A percentile compares a stretch with the other conserved stretches of the same genome.
Evolutionary conservation across 768 basidiomycete species (phyloP).

Genomic region (Hysterangium stoloniferum): DNA sequence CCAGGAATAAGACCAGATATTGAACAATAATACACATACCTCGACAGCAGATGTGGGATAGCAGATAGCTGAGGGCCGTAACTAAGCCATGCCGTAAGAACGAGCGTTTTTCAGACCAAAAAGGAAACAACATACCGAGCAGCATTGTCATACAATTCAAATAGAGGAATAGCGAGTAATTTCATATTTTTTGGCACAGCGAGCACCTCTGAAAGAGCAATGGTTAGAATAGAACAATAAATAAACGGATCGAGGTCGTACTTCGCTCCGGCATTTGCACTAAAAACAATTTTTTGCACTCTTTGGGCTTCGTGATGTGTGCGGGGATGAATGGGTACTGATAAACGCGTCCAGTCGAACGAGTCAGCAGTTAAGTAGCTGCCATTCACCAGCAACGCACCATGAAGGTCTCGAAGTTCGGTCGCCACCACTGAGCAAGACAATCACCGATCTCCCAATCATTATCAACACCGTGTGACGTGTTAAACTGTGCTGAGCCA

Average conservation of each 20-base stretch:
- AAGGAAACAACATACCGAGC: conserved; percentile 48
- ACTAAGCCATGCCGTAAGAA: conserved; percentile 31
- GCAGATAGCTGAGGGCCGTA: conserved; percentile 94
- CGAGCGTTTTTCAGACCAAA: background rate
- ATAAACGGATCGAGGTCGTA: conserved; percentile 32
- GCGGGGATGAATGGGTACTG: conserved; percentile 93
- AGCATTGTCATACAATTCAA: conserved; percentile 96
- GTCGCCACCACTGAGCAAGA: conserved; percentile 97
- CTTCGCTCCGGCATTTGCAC: conserved; percentile 94
- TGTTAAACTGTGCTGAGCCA: conserved; percentile 63
- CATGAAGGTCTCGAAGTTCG: conserved; percentile 99
- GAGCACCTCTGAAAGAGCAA: conserved; percentile 62
- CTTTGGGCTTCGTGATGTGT: conserved; percentile 96
- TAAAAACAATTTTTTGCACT: conserved; percentile 92
- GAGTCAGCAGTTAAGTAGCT: background rate
- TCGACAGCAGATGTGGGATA: conserved; percentile 85
- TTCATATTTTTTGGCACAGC: conserved; percentile 99
- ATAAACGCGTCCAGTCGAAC: background rate
- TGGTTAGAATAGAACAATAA: background rate
- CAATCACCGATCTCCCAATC: conserved; percentile 98
- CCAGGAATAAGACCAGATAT: background rate
- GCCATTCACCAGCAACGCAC: conserved; percentile 31
- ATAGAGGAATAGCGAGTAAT: conserved; percentile 90
- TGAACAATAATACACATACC: conserved; percentile 34
- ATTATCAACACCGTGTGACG: conserved; percentile 68